These are phyloP conservation scores for Claviceps pazoutovae DNA, from an alignment of 2,329 filamentous ascomycete species.

Conservation along the genomic window DNA sequence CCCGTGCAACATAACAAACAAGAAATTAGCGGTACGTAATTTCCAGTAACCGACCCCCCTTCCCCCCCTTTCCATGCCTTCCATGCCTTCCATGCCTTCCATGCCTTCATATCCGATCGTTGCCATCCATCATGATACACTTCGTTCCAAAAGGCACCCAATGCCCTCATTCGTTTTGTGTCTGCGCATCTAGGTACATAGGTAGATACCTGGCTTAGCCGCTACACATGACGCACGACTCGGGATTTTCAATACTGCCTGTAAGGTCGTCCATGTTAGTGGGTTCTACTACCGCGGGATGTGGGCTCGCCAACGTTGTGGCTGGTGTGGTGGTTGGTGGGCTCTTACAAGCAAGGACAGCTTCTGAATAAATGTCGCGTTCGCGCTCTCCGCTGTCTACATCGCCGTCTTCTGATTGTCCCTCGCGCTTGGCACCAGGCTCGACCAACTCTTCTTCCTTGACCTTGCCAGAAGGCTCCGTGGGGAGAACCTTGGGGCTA, in stretches of 20 bases:
- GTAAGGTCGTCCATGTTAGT: conserved; percentile 7
- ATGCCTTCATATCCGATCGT: conserved; percentile 16
- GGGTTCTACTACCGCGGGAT: no score
- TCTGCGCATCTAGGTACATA: conserved; percentile 7
- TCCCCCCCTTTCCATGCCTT: not conserved
- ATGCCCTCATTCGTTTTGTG: not conserved
- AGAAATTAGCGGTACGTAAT: conserved; percentile 8
- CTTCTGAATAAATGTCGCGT: conserved; percentile 88
- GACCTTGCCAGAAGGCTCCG: conserved; percentile 50
- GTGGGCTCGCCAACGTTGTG: no score
- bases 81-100: conserved; percentile 4
- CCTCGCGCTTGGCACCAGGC: conserved; percentile 32
- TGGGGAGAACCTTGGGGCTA: conserved; percentile 63
- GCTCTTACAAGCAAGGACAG: conserved; percentile 67
- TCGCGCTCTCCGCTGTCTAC: conserved; percentile 62
- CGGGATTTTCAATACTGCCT: conserved; percentile 94
- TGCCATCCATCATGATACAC: conserved; percentile 18
- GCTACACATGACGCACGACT: conserved; percentile 94
- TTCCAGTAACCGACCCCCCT: not conserved
- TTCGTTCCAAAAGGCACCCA: not conserved
- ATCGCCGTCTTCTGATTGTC: conserved; percentile 60
- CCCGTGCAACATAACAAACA: conserved; percentile 4
- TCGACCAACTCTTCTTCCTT: conserved; percentile 53
- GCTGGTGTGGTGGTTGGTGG: not conserved
- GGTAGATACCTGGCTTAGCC: conserved; percentile 41